A percentile compares a stretch with the other conserved stretches of the same genome.
phyloP scores from a whole-genome alignment of 2,329 filamentous ascomycete genomes.

The Podosphaera leucotricha region DNA sequence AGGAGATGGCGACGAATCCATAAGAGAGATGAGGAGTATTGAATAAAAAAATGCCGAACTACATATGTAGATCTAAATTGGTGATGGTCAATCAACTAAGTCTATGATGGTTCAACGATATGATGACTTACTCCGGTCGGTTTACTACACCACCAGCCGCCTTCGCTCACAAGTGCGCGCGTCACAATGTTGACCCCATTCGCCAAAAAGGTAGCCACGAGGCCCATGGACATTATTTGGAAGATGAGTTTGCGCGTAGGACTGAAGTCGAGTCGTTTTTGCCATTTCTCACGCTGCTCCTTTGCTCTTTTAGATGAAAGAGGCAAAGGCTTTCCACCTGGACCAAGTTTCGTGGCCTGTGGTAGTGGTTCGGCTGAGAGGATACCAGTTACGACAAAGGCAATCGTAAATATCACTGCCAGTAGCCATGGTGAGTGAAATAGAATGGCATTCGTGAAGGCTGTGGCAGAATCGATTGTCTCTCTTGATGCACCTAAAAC shows the following conservation, averaged over 20 bases:
- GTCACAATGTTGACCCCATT: constrained; percentile 51
- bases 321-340: constrained; percentile 70
- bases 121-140: constrained; percentile 40
- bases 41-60: constrained; percentile 72
- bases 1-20: constrained; percentile 64
- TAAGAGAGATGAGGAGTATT: constrained; percentile 62
- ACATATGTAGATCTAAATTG: constrained; percentile 52
- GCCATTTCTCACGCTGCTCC: constrained; percentile 20
- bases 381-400: constrained; percentile 38
- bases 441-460: constrained; percentile 10
- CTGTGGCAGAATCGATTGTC: constrained; percentile 1
- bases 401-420: constrained; percentile 36
- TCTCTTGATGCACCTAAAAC: background rate
- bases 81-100: constrained; percentile 5
- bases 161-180: constrained; percentile 45
- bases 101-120: background rate
- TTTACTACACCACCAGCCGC: constrained; percentile 66
- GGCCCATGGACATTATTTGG: constrained; percentile 45
- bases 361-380: constrained; percentile 21
- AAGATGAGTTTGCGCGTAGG: constrained; percentile 48
- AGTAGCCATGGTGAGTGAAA: constrained; percentile 37
- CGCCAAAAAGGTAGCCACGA: constrained; percentile 51
- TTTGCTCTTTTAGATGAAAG: constrained; percentile 18
- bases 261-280: constrained; percentile 29
- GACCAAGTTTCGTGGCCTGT: constrained; percentile 27